Base-by-base conservation (phyloP, 179 eudicot species). In the Spinacia oleracea region DNA sequence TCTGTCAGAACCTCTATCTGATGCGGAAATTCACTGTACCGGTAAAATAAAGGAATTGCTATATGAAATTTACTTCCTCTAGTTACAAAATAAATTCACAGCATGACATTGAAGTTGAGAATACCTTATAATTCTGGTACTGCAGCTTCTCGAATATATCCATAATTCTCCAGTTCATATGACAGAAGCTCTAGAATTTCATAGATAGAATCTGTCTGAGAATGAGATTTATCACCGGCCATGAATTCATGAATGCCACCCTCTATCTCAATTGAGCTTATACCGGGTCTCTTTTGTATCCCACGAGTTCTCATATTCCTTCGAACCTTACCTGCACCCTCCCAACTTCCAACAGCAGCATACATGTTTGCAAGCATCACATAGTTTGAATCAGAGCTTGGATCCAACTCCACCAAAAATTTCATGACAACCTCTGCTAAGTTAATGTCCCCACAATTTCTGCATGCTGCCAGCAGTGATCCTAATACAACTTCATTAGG, bases 281-380 rank as follows among this genome's bases (percentile, higher is more conserved):
- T 78, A 63, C 97, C 97, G 0, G 90, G 90, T 73, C 76, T 87
- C 86, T 92, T 92, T 74, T 82, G 84, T 73, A 91, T 85, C 65
- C 93, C 93, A 16, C 73, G 82, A 53, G 60, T 85, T 83, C 88
- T 91, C 96, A 92, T 88, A 76, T 81, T 87, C 86, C 86, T 89
- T 80, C 97, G 87, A 79, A 91, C 85, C 23, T 79, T 79, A 60
- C 89, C 81, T 21, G 93, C 87, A 60, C 88, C 90, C 18, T 82
- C 84, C 95, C 93, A 92, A 75, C 89, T 89, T 51, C 91, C 95
- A 7, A 43, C 81, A 5, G 89, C 93, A 38, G 95, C 97, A 79
- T 91, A 91, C 71, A 89, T 87, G 76, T 92, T 91, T 3, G 95
- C 90, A 48, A 92, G 85, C 72, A 91, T 78, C 72, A 91, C 92